phyloP scores from a whole-genome alignment of 371 early-diverging fungal species.

The Thermomucor indicae-seudaticae region DNA sequence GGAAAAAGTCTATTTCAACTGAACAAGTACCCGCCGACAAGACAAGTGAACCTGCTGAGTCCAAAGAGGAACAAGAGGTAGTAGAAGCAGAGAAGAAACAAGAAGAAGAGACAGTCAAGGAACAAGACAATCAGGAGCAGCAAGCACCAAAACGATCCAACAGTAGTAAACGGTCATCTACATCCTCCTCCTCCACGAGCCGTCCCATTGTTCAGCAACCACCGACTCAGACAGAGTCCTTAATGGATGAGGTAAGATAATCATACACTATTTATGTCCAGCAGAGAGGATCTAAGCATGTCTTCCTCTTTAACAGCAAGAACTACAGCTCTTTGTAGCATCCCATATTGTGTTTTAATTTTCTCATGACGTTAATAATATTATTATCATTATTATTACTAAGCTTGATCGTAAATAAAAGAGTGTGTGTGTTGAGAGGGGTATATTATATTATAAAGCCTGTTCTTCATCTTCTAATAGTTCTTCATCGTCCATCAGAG shows the following conservation, averaged over 20 bases:
- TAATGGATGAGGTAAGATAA: slow-evolving; percentile 32
- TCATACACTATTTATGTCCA: too few species aligned
- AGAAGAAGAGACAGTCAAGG: too few species aligned
- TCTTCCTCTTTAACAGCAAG: slow-evolving; percentile 13
- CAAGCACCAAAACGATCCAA: background rate
- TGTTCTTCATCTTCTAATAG: slow-evolving; percentile 23
- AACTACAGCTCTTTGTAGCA: slow-evolving; percentile 43
- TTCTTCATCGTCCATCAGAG: slow-evolving; percentile 34
- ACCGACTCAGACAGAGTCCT: slow-evolving; percentile 16
- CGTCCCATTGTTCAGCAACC: slow-evolving; percentile 11
- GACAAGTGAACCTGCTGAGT: background rate
- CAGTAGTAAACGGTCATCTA: too few species aligned
- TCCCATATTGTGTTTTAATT: slow-evolving; percentile 45
- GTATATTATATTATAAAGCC: background rate
- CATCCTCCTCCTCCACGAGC: background rate
- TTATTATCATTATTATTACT: background rate
- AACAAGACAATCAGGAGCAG: background rate
- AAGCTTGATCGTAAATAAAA: too few species aligned
- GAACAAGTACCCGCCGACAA: background rate
- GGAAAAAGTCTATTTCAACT: too few species aligned
- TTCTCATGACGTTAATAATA: background rate
- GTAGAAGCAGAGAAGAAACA: background rate
- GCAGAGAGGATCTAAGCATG: background rate
- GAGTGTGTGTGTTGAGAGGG: background rate
- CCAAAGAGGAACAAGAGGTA: background rate